phyloP scores from a whole-genome alignment of 345 rosid species.

The Boechera divaricarpa region DNA sequence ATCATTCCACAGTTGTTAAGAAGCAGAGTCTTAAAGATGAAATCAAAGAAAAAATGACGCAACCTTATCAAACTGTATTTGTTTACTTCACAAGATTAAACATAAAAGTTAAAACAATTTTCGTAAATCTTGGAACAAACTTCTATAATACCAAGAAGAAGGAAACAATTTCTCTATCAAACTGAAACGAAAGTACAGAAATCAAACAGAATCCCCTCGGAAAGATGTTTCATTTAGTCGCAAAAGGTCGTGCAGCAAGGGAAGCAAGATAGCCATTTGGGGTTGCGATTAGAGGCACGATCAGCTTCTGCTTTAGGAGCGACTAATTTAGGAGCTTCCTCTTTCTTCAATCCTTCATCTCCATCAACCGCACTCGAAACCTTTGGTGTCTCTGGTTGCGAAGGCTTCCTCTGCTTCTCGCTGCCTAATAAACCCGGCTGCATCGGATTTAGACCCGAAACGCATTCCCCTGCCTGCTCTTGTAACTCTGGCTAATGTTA shows the following conservation, averaged over 20 bases:
- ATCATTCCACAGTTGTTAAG: background rate
- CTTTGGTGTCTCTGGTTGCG: slow-evolving; percentile 42
- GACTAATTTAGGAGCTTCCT: slow-evolving; percentile 30
- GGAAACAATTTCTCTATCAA: slow-evolving; percentile 23
- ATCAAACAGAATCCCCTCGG: slow-evolving; percentile 1
- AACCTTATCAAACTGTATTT: slow-evolving; percentile 6
- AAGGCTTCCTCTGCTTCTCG: slow-evolving; percentile 31
- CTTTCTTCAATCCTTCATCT: slow-evolving; percentile 38
- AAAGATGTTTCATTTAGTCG: background rate
- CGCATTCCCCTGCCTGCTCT: too few relatives aligned
- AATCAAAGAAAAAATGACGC: background rate
- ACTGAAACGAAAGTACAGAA: slow-evolving; percentile 8
- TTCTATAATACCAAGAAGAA: slow-evolving; percentile 34
- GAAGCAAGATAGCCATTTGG: slow-evolving; percentile 66
- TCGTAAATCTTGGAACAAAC: slow-evolving; percentile 38
- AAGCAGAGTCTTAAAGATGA: slow-evolving; percentile 15
- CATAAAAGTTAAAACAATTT: background rate
- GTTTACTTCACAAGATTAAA: slow-evolving; percentile 14
- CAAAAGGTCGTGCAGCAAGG: slow-evolving; percentile 55
- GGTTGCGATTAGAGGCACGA: slow-evolving; percentile 18
- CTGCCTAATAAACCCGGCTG: too few relatives aligned
- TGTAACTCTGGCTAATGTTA: too few relatives aligned
- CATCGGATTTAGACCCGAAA: too few relatives aligned
- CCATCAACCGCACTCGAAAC: slow-evolving; percentile 15
- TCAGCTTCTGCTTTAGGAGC: slow-evolving; percentile 28